Percentiles rank a stretch among this genome's conserved stretches.
phyloP scores from a whole-genome alignment of 352 stramenopile genomes.

The Globisporangium solare region DNA sequence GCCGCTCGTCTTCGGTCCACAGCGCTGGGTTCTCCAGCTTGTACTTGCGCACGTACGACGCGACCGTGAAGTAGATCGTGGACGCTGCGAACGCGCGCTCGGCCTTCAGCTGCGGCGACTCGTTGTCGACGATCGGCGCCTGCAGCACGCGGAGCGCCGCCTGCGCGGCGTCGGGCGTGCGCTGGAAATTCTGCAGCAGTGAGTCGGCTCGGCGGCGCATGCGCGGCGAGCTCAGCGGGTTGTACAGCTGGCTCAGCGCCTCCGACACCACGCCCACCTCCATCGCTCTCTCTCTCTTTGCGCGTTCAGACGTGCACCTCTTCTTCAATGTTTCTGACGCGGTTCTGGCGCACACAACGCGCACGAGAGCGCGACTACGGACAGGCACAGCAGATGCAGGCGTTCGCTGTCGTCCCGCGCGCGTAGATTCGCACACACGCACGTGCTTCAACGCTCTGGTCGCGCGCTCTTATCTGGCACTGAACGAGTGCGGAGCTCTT shows the following conservation, averaged over 20 bases:
- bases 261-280: conserved; percentile 46
- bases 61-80: conserved; percentile 66
- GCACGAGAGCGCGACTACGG: too few relatives aligned
- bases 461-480: too few relatives aligned
- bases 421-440: too few relatives aligned
- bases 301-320: too few relatives aligned
- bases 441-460: too few relatives aligned
- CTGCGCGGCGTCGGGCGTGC: conserved; percentile 54
- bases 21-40: conserved; percentile 50
- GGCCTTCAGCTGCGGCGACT: conserved; percentile 29
- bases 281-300: conserved; percentile 19
- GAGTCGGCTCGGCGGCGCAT: conserved; percentile 68
- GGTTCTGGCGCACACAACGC: too few relatives aligned
- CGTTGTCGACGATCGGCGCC: conserved; percentile 33
- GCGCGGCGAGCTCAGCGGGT: conserved; percentile 56
- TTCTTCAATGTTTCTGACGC: too few relatives aligned
- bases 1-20: conserved; percentile 48
- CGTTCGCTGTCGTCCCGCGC: too few relatives aligned
- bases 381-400: too few relatives aligned
- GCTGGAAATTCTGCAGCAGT: conserved; percentile 70
- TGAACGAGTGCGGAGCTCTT: too few relatives aligned
- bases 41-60: conserved; percentile 67
- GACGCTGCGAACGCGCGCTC: conserved; percentile 68
- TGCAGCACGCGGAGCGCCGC: conserved; percentile 55
- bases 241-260: conserved; percentile 73